Conservation (phyloP, 2,329 filamentous ascomycete species). For the Trichoderma aggressivum region DNA sequence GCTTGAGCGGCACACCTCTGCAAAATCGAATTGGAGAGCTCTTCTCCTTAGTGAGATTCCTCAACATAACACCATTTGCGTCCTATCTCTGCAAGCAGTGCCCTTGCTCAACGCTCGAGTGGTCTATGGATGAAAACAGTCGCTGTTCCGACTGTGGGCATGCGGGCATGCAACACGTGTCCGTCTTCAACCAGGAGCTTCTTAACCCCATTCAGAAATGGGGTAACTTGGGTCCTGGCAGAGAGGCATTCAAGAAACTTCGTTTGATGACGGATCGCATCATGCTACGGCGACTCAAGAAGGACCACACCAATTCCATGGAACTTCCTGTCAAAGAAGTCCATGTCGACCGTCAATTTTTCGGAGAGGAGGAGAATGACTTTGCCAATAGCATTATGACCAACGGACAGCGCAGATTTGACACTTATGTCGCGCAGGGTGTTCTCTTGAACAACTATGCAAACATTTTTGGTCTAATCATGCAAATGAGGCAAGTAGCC, state of each 20-base stretch:
- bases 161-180: constrained; percentile 43
- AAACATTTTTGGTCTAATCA: constrained; percentile 98
- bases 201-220: constrained; percentile 74
- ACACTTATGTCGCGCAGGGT: constrained; percentile 91
- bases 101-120: constrained; percentile 75
- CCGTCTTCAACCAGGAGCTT: constrained; percentile 88
- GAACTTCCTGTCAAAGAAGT: constrained; percentile 95
- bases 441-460: constrained; percentile 97
- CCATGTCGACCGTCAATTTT: constrained; percentile 89
- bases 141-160: constrained; percentile 63
- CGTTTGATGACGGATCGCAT: constrained; percentile 87
- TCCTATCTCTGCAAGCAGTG: constrained; percentile 93
- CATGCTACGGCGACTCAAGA: constrained; percentile 94
- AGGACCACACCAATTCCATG: constrained; percentile 90
- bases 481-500: constrained; percentile 98
- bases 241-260: constrained; percentile 73
- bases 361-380: constrained; percentile 92
- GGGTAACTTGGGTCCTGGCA: constrained; percentile 60
- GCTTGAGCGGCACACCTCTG: constrained; percentile 87
- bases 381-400: constrained; percentile 96
- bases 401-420: constrained; percentile 81
- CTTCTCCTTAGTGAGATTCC: constrained; percentile 88
- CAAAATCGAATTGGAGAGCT: constrained; percentile 98
- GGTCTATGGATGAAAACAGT: constrained; percentile 70
- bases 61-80: constrained; percentile 83